phyloP scores from a whole-genome alignment of 495 filamentous ascomycete species.

The Penicillium verhagenii region DNA sequence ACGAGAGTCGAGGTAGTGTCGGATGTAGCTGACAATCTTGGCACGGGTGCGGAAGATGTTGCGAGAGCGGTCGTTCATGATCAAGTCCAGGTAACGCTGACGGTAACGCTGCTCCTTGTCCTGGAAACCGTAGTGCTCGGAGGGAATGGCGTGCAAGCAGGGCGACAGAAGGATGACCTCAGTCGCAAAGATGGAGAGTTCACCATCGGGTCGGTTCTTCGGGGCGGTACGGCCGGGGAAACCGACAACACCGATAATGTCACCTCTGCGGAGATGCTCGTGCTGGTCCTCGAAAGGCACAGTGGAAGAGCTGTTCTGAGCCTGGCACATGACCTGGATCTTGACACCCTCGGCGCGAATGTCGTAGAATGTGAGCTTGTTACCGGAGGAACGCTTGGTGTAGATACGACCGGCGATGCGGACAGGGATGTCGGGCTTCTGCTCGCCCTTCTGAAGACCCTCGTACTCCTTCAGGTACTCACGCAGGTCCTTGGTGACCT shows the following conservation, averaged over 20 bases:
- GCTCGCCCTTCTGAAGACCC: constrained; percentile 81
- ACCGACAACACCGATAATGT: constrained; percentile 86
- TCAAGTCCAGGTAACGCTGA: constrained; percentile 89
- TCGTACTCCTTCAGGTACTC: constrained; percentile 74
- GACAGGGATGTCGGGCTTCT: constrained; percentile 66
- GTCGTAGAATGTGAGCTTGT: constrained; percentile 93
- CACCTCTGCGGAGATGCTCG: constrained; percentile 83
- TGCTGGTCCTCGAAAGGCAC: constrained; percentile 80
- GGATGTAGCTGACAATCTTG: constrained; percentile 82
- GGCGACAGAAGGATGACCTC: constrained; percentile 83
- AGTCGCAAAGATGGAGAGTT: constrained; percentile 89
- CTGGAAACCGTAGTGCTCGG: constrained; percentile 90
- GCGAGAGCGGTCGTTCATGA: constrained; percentile 86
- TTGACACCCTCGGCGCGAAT: constrained; percentile 79
- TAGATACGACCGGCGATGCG: constrained; percentile 83
- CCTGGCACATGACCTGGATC: constrained; percentile 89
- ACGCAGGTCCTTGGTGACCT: constrained; percentile 73
- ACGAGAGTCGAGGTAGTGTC: constrained; percentile 77
- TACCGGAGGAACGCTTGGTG: constrained; percentile 77
- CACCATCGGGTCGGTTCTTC: constrained; percentile 81
- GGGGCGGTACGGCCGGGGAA: constrained; percentile 88
- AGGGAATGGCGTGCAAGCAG: constrained; percentile 90
- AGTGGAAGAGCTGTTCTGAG: constrained; percentile 63
- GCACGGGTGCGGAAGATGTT: constrained; percentile 78
- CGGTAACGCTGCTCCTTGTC: constrained; percentile 91